Conservation (phyloP, 352 stramenopile species). For the Phytopythium helicoides region DNA sequence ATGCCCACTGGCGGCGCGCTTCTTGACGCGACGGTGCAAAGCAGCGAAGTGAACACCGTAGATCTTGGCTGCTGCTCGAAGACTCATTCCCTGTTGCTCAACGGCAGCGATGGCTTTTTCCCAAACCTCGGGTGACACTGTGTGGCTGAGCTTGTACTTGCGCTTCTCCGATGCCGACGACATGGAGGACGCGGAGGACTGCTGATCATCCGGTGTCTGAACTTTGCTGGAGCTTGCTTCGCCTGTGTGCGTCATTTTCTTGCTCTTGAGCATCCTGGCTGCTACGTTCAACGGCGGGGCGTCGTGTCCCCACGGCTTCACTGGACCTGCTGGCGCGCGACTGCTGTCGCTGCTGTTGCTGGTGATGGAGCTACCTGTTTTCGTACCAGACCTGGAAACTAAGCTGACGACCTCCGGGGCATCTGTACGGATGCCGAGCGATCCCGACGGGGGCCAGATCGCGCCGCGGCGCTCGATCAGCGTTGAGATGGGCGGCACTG, state of each 20-base stretch:
- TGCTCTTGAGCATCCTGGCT: neutral
- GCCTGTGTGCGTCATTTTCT: neutral
- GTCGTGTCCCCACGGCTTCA: no score
- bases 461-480: neutral
- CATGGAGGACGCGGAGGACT: neutral
- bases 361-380: neutral
- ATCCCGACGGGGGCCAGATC: neutral
- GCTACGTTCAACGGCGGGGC: neutral
- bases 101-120: conserved; percentile 46
- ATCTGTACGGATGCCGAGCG: neutral
- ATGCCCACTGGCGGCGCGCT: conserved; percentile 22
- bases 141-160: conserved; percentile 41
- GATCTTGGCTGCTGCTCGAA: conserved; percentile 29
- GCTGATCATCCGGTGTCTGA: neutral
- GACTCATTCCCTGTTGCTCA: conserved; percentile 45
- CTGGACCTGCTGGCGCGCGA: no score
- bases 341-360: conserved; percentile 2
- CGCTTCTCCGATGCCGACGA: conserved; percentile 18
- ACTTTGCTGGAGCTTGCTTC: neutral
- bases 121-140: conserved; percentile 39
- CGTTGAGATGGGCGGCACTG: neutral
- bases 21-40: conserved; percentile 40
- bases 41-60: conserved; percentile 52
- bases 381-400: neutral
- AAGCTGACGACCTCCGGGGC: neutral